Conservation (phyloP, 345 rosid genomes). For the Syzygium grande region DNA sequence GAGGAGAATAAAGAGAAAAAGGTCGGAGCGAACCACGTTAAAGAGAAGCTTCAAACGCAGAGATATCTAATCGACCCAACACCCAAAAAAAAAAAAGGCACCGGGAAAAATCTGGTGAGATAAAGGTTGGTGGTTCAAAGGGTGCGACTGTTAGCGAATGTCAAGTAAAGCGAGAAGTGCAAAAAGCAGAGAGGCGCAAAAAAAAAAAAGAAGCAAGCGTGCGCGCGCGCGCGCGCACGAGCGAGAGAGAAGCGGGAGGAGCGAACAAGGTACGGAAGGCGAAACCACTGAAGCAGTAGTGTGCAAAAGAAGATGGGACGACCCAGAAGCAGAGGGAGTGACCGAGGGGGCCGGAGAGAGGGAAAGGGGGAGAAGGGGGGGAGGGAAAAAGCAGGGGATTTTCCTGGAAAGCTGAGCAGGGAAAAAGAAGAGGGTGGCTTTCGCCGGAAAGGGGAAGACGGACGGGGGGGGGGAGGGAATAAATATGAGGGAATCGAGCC, state of each 20-base stretch:
- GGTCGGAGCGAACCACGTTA: slow-evolving; percentile 10
- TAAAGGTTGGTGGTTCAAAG: not conserved
- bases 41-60: slow-evolving; percentile 34
- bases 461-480: not conserved
- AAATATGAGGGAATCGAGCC: not conserved
- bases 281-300: not conserved
- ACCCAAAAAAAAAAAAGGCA: not conserved
- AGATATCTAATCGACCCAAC: slow-evolving; percentile 10
- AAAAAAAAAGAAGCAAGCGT: slow-evolving; percentile 3
- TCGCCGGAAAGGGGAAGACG: not conserved
- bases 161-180: slow-evolving; percentile 21
- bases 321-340: not conserved
- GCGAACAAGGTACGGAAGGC: not conserved
- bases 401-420: not conserved
- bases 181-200: slow-evolving; percentile 30
- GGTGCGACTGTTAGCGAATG: not conserved
- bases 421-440: not conserved
- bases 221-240: not conserved
- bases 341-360: not conserved
- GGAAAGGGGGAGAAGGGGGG: not conserved
- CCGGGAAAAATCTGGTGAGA: not conserved
- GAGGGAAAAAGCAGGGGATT: not conserved
- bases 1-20: slow-evolving; percentile 27
- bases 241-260: not conserved
- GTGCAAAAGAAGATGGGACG: not conserved